These are phyloP conservation scores for Omphalotus guepiniiformis DNA, from an alignment of 768 basidiomycete genomes.

Conservation along the genomic window DNA sequence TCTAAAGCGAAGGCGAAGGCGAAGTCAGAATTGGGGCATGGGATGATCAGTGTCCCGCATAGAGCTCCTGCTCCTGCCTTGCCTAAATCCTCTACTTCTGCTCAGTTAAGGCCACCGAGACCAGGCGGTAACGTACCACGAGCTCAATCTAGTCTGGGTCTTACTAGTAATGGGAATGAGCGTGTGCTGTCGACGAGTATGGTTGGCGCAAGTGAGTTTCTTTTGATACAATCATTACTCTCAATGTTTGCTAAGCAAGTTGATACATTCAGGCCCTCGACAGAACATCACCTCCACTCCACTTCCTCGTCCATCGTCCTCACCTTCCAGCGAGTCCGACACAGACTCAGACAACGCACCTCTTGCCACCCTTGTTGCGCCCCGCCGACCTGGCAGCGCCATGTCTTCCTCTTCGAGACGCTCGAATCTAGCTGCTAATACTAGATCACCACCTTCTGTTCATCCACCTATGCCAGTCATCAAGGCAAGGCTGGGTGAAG, in stretches of 20 bases:
- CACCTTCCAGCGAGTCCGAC: slow-evolving; percentile 21
- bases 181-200: too few relatives aligned
- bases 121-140: neutral
- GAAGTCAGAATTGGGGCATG: slow-evolving; percentile 30
- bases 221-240: too few relatives aligned
- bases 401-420: slow-evolving; percentile 1
- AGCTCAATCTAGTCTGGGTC: neutral
- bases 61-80: neutral
- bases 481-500: slow-evolving; percentile 10
- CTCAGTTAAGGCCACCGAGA: neutral
- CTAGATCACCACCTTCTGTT: slow-evolving; percentile 17
- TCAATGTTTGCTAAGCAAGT: too few relatives aligned
- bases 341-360: slow-evolving; percentile 53
- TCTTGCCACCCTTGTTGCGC: slow-evolving; percentile 55
- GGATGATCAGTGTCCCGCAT: slow-evolving; percentile 15
- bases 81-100: too few relatives aligned
- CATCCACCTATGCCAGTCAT: slow-evolving; percentile 3
- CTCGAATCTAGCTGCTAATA: slow-evolving; percentile 19
- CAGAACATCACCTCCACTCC: too few relatives aligned
- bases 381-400: slow-evolving; percentile 65
- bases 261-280: too few relatives aligned
- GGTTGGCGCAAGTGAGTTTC: too few relatives aligned
- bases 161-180: too few relatives aligned
- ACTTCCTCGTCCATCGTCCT: too few relatives aligned
- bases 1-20: slow-evolving; percentile 7